phyloP scores from a whole-genome alignment of 331 rosid genomes.

The Acacia pycnantha region DNA sequence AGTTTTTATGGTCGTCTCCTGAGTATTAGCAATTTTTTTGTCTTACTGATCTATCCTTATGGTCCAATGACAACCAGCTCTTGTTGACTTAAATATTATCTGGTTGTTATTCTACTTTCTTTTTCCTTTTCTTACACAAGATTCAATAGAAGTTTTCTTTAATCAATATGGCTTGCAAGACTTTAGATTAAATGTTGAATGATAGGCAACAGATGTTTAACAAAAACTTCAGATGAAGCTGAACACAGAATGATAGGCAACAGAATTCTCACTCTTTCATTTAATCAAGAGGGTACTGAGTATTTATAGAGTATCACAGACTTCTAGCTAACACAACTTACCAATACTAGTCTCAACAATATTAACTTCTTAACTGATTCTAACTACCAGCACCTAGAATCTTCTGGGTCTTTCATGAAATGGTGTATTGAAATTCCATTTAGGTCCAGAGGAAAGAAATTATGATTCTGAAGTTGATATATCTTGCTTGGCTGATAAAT shows the following conservation, averaged over 20 bases:
- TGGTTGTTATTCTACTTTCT: not conserved
- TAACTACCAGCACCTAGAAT: not conserved
- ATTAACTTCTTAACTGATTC: not conserved
- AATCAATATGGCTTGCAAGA: not conserved
- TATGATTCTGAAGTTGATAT: not conserved
- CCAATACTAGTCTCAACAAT: not conserved
- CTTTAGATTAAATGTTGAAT: not conserved
- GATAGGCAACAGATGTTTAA: too few relatives aligned
- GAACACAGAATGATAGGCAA: not conserved
- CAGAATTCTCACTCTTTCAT: not conserved
- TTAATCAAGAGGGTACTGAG: not conserved
- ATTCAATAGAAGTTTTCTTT: not conserved
- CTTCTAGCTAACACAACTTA: not conserved
- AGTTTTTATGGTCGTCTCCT: conserved; percentile 16
- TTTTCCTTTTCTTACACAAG: not conserved
- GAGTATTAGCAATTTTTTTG: conserved; percentile 1
- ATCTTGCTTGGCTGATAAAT: not conserved
- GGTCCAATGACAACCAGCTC: not conserved
- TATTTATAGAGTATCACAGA: not conserved
- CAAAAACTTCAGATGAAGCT: not conserved
- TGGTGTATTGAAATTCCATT: not conserved
- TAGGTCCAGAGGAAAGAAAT: not conserved
- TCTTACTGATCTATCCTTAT: not conserved
- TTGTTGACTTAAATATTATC: not conserved
- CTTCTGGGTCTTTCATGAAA: not conserved